Percentiles rank a stretch among this genome's conserved stretches.
phyloP scores from a whole-genome alignment of 1,139 yeast species.

The Yamadazyma triangularis region DNA sequence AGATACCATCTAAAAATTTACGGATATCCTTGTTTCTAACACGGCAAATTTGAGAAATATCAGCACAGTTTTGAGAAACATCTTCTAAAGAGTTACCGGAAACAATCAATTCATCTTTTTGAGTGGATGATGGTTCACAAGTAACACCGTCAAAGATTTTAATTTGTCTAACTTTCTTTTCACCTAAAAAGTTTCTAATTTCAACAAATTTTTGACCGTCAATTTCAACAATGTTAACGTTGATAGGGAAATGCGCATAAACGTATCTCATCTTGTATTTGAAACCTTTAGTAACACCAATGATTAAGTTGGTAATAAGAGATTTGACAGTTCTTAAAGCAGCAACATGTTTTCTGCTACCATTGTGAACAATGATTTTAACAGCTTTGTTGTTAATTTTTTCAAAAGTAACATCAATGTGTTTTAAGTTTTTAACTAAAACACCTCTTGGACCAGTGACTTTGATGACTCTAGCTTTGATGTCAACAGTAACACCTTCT shows the following conservation, averaged over 20 bases:
- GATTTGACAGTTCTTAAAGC: constrained; percentile 98
- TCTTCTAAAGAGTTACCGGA: constrained; percentile 96
- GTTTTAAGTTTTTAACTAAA: constrained; percentile 86
- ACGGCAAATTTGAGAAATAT: constrained; percentile 96
- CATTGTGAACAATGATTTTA: constrained; percentile 93
- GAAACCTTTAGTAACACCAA: constrained; percentile 99
- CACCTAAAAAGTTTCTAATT: constrained; percentile 99
- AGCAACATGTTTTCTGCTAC: constrained; percentile 99
- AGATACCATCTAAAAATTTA: constrained; percentile 99
- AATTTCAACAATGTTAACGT: constrained; percentile 80
- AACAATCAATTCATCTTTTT: constrained; percentile 92
- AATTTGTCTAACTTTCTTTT: constrained; percentile 90
- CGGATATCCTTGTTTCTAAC: constrained; percentile 99
- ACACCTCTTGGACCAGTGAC: constrained; percentile 99
- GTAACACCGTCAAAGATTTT: constrained; percentile 85
- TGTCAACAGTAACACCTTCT: constrained; percentile 87
- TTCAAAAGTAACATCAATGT: constrained; percentile 88
- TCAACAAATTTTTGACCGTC: constrained; percentile 78
- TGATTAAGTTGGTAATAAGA: constrained; percentile 86
- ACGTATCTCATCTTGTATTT: constrained; percentile 92
- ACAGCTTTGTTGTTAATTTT: constrained; percentile 70
- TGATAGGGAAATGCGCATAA: constrained; percentile 99
- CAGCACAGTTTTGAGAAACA: constrained; percentile 98
- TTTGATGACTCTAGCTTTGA: constrained; percentile 86
- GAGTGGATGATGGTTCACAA: constrained; percentile 73